Percentiles rank a stretch among this genome's conserved stretches.
Conservation (phyloP, 352 stramenopile species). For the Globisporangium uncinulatum region DNA sequence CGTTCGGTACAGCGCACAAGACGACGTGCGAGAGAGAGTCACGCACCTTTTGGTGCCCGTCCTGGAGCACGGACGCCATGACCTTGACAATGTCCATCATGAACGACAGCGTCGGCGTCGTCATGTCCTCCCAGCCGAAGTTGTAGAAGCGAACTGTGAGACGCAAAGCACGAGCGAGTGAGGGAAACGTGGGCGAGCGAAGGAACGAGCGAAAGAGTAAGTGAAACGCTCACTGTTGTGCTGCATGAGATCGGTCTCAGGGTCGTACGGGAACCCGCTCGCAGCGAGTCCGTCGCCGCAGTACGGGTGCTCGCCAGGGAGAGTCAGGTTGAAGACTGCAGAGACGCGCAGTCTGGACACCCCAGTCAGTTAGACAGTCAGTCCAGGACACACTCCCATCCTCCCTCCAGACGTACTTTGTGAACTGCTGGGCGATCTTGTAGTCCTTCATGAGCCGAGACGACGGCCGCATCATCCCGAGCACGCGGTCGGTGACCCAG, state of each 20-base stretch:
- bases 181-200: background rate
- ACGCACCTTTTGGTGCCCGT: conserved; percentile 52
- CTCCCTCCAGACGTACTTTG: conserved; percentile 35
- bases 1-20: background rate
- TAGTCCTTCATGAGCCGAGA: conserved; percentile 80
- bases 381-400: too few species aligned
- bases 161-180: background rate
- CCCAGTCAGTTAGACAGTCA: background rate
- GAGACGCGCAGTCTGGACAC: conserved; percentile 61
- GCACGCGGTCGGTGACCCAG: conserved; percentile 80
- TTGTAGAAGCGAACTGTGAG: conserved; percentile 85
- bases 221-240: conserved; percentile 54
- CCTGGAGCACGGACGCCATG: conserved; percentile 65
- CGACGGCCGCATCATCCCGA: conserved; percentile 89
- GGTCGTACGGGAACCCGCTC: conserved; percentile 86
- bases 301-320: conserved; percentile 88
- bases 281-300: conserved; percentile 75
- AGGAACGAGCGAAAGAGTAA: background rate
- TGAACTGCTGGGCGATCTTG: conserved; percentile 73
- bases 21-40: background rate
- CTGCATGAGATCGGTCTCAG: conserved; percentile 82
- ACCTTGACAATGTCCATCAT: conserved; percentile 89
- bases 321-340: conserved; percentile 88
- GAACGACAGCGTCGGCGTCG: conserved; percentile 73
- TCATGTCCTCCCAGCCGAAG: conserved; percentile 92